Evolutionary conservation across 2,329 filamentous ascomycete genomes (phyloP).

Genomic region (Alternaria longipes): DNA sequence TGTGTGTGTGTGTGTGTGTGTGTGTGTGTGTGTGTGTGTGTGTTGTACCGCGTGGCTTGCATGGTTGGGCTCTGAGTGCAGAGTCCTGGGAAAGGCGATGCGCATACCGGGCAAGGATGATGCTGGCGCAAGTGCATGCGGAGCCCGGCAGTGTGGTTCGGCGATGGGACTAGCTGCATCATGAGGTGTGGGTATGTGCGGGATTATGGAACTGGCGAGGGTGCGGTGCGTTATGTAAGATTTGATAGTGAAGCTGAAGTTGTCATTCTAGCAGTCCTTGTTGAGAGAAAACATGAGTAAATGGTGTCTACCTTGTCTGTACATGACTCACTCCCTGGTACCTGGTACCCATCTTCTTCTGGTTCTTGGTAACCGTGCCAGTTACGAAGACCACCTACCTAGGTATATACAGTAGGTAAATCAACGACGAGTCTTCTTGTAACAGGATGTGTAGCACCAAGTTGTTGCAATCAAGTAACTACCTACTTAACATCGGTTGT

Average conservation of each 20-base stretch:
- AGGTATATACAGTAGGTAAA: not conserved
- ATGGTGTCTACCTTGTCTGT: not conserved
- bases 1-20: slow-evolving; percentile 9
- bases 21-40: slow-evolving; percentile 4
- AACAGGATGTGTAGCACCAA: not conserved
- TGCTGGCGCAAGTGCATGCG: slow-evolving; percentile 1
- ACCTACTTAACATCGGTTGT: not conserved
- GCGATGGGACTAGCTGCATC: not conserved
- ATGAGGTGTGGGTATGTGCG: not conserved
- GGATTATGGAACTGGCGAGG: slow-evolving; percentile 3
- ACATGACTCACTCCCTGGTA: not conserved
- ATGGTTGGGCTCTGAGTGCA: slow-evolving; percentile 16
- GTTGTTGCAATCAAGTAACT: not conserved
- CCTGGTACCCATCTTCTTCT: not conserved
- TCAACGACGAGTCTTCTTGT: not conserved
- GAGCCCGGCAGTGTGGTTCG: slow-evolving; percentile 8
- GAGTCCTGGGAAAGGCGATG: not conserved
- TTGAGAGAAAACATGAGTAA: not conserved
- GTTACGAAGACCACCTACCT: not conserved
- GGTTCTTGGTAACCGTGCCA: not conserved
- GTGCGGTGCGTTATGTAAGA: not conserved
- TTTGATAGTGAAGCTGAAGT: not conserved
- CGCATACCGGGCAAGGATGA: slow-evolving; percentile 1
- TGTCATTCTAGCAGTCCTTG: not conserved
- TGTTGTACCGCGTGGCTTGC: slow-evolving; percentile 20